Base-by-base conservation (phyloP, 768 basidiomycete species). In the Polyporus arcularius region DNA sequence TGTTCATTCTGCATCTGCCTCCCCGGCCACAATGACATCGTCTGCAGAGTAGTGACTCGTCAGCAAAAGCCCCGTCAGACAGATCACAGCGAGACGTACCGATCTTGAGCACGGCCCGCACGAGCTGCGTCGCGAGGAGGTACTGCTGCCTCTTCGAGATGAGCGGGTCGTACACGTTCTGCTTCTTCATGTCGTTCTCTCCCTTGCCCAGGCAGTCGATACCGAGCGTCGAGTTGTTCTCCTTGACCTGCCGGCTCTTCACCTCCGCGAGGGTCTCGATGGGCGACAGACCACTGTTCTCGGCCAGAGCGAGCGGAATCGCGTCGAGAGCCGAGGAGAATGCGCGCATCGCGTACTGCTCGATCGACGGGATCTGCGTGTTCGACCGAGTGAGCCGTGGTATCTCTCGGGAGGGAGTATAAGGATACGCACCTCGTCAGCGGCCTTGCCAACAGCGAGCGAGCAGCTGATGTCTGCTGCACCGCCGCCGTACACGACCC, bases 331-430 rank as follows among this genome's bases (percentile, higher is more conserved):
- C 96, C 38, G 92, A 91, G 4, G 97, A 84, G 73, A 98, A 99
- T n/a, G 97, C 96, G 51, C 96, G 89, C 96, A 99, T 98, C 3
- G 97, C 97, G 71, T 99, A 99, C 80, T 99, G 97, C 76, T 99
- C 97, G 69, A 99, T 98, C 31, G 94, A 84, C 1, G 97, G 89
- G 65, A 97, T 96, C 92, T 95, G 62, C 18, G 11, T 8, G 38
- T 4, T 26, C 21, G 21, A 26, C 21, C 39, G 40, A 53, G 65
- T 40, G n/a, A 43, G 38, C 18, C 14, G 31, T 8, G 42, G 16
- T 39, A 50, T 30, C 21, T 26, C 21, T 26, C 21, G 21, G 21
- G 58, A 35, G 30, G 46, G 35, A 55, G 30, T 32, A n/a, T 26
- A 39, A 35, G 50, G 47, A 39, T 16, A 68, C 78, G 18, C 49